Conservation (phyloP, 768 basidiomycete species). For the Gymnopilus junonius region DNA sequence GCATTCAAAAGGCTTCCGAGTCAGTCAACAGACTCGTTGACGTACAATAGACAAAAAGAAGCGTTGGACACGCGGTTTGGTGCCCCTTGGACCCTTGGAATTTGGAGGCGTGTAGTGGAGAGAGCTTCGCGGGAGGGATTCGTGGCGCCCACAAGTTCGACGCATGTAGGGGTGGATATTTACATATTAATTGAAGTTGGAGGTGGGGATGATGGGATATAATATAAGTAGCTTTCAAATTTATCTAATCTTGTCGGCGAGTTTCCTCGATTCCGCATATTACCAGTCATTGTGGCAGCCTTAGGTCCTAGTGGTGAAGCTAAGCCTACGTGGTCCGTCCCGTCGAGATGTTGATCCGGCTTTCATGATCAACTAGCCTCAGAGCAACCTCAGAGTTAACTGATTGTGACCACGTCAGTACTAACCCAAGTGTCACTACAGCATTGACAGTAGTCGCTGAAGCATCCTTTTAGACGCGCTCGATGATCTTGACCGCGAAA, state of each 20-base stretch:
- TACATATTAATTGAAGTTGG: background rate
- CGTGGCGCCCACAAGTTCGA: background rate
- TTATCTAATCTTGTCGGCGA: no score
- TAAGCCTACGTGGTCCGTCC: background rate
- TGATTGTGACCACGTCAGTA: no score
- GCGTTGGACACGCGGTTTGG: background rate
- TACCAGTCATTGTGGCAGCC: no score
- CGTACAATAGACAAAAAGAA: background rate
- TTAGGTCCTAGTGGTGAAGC: no score
- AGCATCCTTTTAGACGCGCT: background rate
- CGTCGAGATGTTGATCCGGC: slow-evolving; percentile 5
- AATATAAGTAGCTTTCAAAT: no score
- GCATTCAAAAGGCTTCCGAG: background rate
- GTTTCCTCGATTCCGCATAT: no score
- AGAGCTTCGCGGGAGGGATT: slow-evolving; percentile 2
- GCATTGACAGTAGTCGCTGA: background rate
- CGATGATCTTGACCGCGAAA: background rate
- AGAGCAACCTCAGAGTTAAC: no score
- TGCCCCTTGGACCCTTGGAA: background rate
- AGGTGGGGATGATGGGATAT: no score
- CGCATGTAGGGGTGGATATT: background rate
- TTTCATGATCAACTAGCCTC: no score
- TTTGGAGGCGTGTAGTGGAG: background rate
- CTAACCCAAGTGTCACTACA: no score
- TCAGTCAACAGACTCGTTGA: background rate